Base-by-base conservation (phyloP, 495 filamentous ascomycete genomes). In the Achaetomiella virescens region DNA sequence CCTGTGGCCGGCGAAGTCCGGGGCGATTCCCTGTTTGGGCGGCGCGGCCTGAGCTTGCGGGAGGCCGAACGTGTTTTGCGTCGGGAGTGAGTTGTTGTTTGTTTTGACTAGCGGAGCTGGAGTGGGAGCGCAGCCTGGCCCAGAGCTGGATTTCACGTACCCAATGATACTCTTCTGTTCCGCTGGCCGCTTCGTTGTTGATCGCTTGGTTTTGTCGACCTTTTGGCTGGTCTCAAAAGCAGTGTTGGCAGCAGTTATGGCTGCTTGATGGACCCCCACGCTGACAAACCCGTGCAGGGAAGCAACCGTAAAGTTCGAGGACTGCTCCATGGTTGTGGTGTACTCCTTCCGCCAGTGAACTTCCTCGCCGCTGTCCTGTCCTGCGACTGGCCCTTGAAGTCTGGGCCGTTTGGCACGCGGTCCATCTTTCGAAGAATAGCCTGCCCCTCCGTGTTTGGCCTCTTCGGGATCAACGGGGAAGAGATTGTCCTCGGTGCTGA, bases 251-350 rank as follows among this genome's bases (percentile, higher is more conserved):
- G 69, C 69, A 21, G 65, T 48, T 38, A 73, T 58, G n/a, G 49
- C 68, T 4, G 67, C 72, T 46, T 75, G 70, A 49, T 76, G 72
- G 20, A 68, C 59, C 1, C 67, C 68, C 6, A 72, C 76, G 6
- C 69, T 78, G 35, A 71, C 69, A 29, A 79, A 79, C 1, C 74
- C 74, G 1, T 66, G 62, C 2, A 73, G 62, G 2, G 66, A 36
- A 5, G 74, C 66, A 14, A 73, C 64, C 7, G 75, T 76, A 51
- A 77, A 78, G 14, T 49, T 63, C 12, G 67, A 57, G 1, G 70
- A 66, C 27, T 67, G 65, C 21, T 78, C 72, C 75, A 78, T 76
- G 3, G 75, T 77, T 6, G 76, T 78, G 7, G 61, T 54, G 44
- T 74, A 72, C 9, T 57, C 61, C 17, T 53, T 67, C 14, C 48